Evolutionary conservation across 257 asterid genomes (phyloP).

Genomic region (Echites panduratus): DNA sequence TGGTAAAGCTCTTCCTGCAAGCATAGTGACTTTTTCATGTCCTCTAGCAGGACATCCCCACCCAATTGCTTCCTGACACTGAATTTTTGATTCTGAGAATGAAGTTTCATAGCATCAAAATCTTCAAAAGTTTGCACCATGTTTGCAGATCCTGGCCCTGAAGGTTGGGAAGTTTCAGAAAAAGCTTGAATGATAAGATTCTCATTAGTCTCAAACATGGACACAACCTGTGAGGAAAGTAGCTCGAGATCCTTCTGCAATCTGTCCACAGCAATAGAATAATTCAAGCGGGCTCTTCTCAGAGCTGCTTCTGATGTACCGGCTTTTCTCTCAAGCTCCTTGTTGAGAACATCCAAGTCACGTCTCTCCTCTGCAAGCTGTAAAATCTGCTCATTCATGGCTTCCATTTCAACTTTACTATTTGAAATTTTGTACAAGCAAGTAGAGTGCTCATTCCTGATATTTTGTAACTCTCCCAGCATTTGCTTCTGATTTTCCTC

Average conservation of each 20-base stretch:
- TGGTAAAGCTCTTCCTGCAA: conserved; percentile 73
- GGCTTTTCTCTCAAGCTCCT: conserved; percentile 82
- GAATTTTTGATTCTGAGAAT: conserved; percentile 31
- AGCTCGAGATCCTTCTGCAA: conserved; percentile 92
- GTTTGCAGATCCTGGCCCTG: conserved; percentile 18
- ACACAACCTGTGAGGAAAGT: conserved; percentile 88
- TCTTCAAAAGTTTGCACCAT: conserved; percentile 30
- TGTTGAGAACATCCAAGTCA: conserved; percentile 53
- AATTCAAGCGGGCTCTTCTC: conserved; percentile 84
- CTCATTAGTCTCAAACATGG: conserved; percentile 88
- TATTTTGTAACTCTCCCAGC: conserved; percentile 72
- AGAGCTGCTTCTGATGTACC: conserved; percentile 76
- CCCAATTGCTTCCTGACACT: conserved; percentile 43
- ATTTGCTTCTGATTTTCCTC: conserved; percentile 91
- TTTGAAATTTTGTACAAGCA: conserved; percentile 64
- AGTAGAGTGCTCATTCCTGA: conserved; percentile 72
- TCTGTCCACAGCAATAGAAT: conserved; percentile 89
- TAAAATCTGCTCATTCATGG: conserved; percentile 51
- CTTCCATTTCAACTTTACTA: conserved; percentile 58
- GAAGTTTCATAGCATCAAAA: conserved; percentile 25
- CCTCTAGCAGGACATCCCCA: conserved; percentile 74
- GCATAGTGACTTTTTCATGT: conserved; percentile 68
- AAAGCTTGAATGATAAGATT: conserved; percentile 82
- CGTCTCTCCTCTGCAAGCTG: conserved; percentile 59
- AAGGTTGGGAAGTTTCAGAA: conserved; percentile 40